Percentiles rank a stretch among this genome's conserved stretches.
Conservation (phyloP, 306 rosid genomes). For the Malus asiatica region DNA sequence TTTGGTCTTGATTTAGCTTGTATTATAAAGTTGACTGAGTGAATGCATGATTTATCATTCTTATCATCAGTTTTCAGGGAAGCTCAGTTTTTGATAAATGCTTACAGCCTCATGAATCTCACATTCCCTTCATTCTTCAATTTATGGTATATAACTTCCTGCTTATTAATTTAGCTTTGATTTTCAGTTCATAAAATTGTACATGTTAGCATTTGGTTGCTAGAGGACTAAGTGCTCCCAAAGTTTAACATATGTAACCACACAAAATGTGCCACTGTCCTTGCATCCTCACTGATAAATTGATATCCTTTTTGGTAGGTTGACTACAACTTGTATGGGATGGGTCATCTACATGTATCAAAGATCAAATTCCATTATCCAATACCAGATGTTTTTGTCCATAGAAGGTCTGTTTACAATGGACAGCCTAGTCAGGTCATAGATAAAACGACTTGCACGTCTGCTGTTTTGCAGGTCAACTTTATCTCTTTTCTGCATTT, state of each 20-base stretch:
- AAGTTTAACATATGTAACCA: too few species aligned
- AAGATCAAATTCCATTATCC: conserved; percentile 78
- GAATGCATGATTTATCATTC: not conserved
- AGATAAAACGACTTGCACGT: conserved; percentile 30
- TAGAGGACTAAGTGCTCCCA: not conserved
- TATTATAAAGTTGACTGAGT: not conserved
- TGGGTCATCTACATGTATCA: conserved; percentile 75
- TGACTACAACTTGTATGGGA: conserved; percentile 65
- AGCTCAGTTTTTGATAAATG: conserved; percentile 65
- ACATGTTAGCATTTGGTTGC: not conserved
- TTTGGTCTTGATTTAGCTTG: not conserved
- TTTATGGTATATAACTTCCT: conserved; percentile 26
- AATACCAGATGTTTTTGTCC: conserved; percentile 38
- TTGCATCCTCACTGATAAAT: too few species aligned
- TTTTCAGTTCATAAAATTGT: not conserved
- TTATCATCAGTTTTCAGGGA: conserved; percentile 44
- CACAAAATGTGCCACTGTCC: not conserved
- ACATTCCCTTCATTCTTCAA: conserved; percentile 65
- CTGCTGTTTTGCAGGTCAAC: conserved; percentile 28
- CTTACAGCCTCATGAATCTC: conserved; percentile 91
- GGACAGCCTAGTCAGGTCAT: conserved; percentile 24
- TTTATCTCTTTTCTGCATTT: not conserved
- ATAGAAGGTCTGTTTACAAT: conserved; percentile 25
- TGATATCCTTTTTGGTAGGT: conserved; percentile 14
- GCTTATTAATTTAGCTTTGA: not conserved